These are phyloP conservation scores for Grigorovia transvaalensis DNA, from an alignment of 805 yeast genomes.

Conservation along the genomic window DNA sequence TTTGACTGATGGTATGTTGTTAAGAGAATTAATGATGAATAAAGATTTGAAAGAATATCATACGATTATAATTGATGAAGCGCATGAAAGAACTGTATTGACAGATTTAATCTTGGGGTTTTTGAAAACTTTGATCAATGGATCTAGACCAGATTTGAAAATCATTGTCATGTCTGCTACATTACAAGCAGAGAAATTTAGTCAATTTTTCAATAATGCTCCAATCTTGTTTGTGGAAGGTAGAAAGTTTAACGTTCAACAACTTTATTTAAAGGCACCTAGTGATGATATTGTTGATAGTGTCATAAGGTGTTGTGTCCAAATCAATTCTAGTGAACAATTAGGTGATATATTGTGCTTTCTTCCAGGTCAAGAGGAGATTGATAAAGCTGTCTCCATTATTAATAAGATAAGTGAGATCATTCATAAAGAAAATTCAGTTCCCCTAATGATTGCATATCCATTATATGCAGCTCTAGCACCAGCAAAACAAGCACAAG, in stretches of 20 bases:
- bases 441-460: constrained; percentile 63
- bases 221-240: constrained; percentile 88
- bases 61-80: constrained; percentile 84
- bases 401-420: constrained; percentile 52
- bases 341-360: constrained; percentile 86
- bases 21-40: constrained; percentile 82
- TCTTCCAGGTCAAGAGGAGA: constrained; percentile 95
- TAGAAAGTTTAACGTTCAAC: constrained; percentile 73
- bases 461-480: constrained; percentile 94
- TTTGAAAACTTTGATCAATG: constrained; percentile 50
- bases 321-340: constrained; percentile 68
- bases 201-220: constrained; percentile 64
- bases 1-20: constrained; percentile 93
- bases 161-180: constrained; percentile 95
- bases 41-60: constrained; percentile 52
- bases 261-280: constrained; percentile 50
- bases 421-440: constrained; percentile 47
- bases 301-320: constrained; percentile 61
- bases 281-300: constrained; percentile 80
- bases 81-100: constrained; percentile 90
- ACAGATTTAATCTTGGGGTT: constrained; percentile 89
- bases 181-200: constrained; percentile 73
- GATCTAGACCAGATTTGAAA: constrained; percentile 45
- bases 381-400: constrained; percentile 67
- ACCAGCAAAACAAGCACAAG: constrained; percentile 68